Base-by-base conservation (phyloP, 768 basidiomycete genomes). In the Porphyrellus cyaneotinctus region DNA sequence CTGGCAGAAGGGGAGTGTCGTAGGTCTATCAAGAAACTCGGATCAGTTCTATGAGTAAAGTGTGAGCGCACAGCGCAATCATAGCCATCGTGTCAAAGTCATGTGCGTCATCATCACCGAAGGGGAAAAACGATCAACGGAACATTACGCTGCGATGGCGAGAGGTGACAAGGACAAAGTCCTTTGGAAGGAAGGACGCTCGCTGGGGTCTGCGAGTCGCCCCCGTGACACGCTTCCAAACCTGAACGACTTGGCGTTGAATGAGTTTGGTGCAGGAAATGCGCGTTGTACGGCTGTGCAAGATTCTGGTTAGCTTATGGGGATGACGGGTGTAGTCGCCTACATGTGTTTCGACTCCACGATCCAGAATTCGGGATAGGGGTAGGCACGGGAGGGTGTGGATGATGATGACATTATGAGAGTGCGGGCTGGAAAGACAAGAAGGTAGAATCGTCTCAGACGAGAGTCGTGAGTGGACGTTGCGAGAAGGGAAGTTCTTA, bases 181-280 rank as follows among this genome's bases (percentile, higher is more conserved):
- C 83, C 22, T 76, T 75, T 28, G 80, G 77, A 43, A 84, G 70
- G 61, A 78, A 64, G 3, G 84, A 83, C 6, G 75, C 72, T 37
- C 81, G 78, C 23, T 77, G 74, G 31, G 71, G 71, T 48, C 75
- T 81, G 56, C 79, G 80, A 30, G 79, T 75, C 28, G 72, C 69
- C 22, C 75, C 71, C 23, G 83, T 84, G 61, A 86, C 67, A 35
- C 75, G 68, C 62, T 87, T 87, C 85, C 85, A 87, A 11, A 77
- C 72, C 38, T 74, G 70, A 48, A 86, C 67, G 54, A 85, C 68
- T 64, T 78, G 80, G 50, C 85, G 83, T 60, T 82, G 77, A 52
- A 87, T 65, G 60, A 66, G 68, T 54, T 80, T 82, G 13, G 74
- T 67, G 57, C 68, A 69, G 4, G 79, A 72, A 10, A 45, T 33